Base-by-base conservation (phyloP, 345 rosid genomes). In the Pistacia vera region DNA sequence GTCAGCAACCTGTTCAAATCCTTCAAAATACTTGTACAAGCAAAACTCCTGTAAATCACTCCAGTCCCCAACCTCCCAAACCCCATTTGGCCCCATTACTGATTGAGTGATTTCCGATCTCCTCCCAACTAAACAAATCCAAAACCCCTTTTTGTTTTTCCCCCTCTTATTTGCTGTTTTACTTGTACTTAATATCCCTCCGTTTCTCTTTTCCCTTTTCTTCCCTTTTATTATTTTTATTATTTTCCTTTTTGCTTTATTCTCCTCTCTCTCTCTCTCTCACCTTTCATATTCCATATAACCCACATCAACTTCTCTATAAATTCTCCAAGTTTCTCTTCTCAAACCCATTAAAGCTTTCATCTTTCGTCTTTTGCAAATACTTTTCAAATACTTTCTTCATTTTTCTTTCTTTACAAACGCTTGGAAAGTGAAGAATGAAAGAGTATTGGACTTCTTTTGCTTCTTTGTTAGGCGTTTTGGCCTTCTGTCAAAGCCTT, bases 361-460 rank as follows among this genome's bases (percentile, higher is more conserved):
- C 74, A 12, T 11, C 35, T 62, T 59, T 41, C 14, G 20, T 25
- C 30, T 28, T 36, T 46, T 1, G 2, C 14, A 11, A 51, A 1
- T 14, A 51, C 44, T 41, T 41, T 41, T 41, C 7, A 4, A 41
- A 41, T 36, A 36, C 41, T 2, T 36, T 36, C 5, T 2, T 41
- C 44, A 4, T 41, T 41, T 5, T 41, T 41, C 46, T 41, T 5
- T 41, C 46, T 41, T 41, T 8, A 41, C 9, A 41, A 41, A 41
- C 46, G 8, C 46, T 41, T 41, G 2, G 8, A 1, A 41, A 7
- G 46, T 41, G 46, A 41, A 41, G 46, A 54, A 92, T 92, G 97
- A 91, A 84, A 74, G 95, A 93, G 80, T 88, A 85, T 48, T 96
- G 97, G 99, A 85, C 97, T 33, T 91, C 97, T 10, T 54, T 93